Evolutionary conservation across 179 eudicot genomes (phyloP), one percentile per base, ranked within the genome.

Genomic region (Beta lomatogona): DNA sequence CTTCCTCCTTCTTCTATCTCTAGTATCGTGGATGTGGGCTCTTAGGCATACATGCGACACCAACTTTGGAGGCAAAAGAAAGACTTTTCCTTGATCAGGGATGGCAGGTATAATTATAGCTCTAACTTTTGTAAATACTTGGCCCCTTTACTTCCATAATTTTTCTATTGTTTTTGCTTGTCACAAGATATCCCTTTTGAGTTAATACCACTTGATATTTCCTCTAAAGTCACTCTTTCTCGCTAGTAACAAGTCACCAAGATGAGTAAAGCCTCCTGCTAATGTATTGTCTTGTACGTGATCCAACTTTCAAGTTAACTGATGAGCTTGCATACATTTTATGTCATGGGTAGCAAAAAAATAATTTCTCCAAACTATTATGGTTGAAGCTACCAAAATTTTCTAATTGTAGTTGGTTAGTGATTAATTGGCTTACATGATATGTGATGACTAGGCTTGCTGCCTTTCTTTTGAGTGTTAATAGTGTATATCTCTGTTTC

Each of bases 21-120:
- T 77, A 95, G 99, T 94, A 92, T 83, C 98, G 99, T 82, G 99
- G 99, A 70, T 95, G 99, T 90, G 95, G 87, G 79, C 88, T 95
- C 72, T 89, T 95, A 85, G 91, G 99, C 75, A 91, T 95, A 69
- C 81, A 92, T 88, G 97, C 86, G 86, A 95, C 99, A 77, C 99
- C 99, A 82, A 94, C 99, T 59, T 81, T 95, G 88, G 88, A 82
- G 77, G 98, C 97, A n/a, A 95, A 94, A 88, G 97, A 94, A 88
- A 90, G 84, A 69, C 92, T 94, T 80, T 95, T 94, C 84, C 89
- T 91, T 57, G 94, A 94, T 81, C 97, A 94, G 72, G 99, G 99
- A 83, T 94, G 99, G 99, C 96, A 95, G 98, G 99, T 95, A 92
- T 78, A 58, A n/a, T 36, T 18, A 13, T 19, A 53, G 25, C 48